Percentiles rank a stretch among this genome's conserved stretches.
phyloP scores from a whole-genome alignment of 2,329 filamentous ascomycete species.

The Calonectria montana region DNA sequence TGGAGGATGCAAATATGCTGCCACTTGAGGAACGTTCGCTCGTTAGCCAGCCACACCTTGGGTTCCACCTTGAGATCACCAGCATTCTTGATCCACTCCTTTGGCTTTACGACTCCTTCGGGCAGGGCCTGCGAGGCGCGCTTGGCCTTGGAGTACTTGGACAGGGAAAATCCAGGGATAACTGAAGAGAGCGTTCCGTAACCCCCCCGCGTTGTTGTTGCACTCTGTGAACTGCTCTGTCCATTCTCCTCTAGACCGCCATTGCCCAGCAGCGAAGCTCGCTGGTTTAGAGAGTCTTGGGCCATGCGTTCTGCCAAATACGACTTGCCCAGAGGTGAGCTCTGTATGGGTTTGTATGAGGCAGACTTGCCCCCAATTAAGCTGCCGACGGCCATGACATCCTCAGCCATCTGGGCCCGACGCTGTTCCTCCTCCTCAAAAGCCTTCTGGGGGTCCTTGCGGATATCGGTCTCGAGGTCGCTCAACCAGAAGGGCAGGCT shows the following conservation, averaged over 20 bases:
- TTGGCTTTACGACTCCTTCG: slow-evolving; percentile 87
- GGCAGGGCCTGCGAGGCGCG: slow-evolving; percentile 71
- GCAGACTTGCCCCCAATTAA: slow-evolving; percentile 73
- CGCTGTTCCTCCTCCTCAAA: slow-evolving; percentile 93
- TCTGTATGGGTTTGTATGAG: slow-evolving; percentile 69
- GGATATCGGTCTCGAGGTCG: slow-evolving; percentile 92
- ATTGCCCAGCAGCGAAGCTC: slow-evolving; percentile 36
- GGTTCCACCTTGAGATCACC: slow-evolving; percentile 93
- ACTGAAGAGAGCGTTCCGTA: slow-evolving; percentile 75
- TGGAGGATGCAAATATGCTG: slow-evolving; percentile 93
- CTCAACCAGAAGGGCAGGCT: slow-evolving; percentile 96
- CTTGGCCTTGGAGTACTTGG: slow-evolving; percentile 75
- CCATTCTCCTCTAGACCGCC: slow-evolving; percentile 48
- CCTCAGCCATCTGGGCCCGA: slow-evolving; percentile 82
- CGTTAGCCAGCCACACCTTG: slow-evolving; percentile 98
- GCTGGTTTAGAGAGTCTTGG: slow-evolving; percentile 45
- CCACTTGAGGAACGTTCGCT: slow-evolving; percentile 99
- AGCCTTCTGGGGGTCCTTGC: slow-evolving; percentile 88
- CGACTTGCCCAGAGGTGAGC: slow-evolving; percentile 76
- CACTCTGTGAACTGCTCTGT: slow-evolving; percentile 50
- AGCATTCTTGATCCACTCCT: slow-evolving; percentile 92
- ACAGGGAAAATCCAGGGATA: slow-evolving; percentile 85
- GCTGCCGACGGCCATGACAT: slow-evolving; percentile 90
- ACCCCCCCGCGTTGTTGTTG: slow-evolving; percentile 48
- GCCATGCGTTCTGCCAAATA: slow-evolving; percentile 68